Base-by-base conservation (phyloP, 78 protist species). In the Dictyostelium citrinum region DNA sequence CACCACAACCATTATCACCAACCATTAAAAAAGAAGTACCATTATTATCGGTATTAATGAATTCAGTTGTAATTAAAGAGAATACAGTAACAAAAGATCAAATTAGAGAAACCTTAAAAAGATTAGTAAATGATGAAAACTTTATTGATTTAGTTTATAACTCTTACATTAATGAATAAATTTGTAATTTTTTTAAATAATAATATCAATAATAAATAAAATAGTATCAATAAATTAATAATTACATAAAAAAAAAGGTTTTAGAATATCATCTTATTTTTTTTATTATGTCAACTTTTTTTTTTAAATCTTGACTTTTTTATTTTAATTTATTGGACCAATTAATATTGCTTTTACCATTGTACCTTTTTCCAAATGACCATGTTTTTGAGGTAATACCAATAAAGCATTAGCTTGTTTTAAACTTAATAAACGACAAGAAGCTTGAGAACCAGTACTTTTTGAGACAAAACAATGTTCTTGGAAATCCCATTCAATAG, bases 371-470 rank as follows among this genome's bases (percentile, higher is more conserved):
- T 93, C 90, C 29, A 81, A 61, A 24, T 49, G 49, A n/a, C 93
- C 93, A 84, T 80, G 60, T 49, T 45, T 64, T 81, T 84, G 71
- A 14, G 96, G 96, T 12, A 93, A 37, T 5, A 85, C 49, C 6
- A 84, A 45, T 12, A 93, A 41, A 17, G 93, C 92, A 45, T 93
- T 84, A 3, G 96, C 86, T 20, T 71, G 61, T 29, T 81, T 76
- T 81, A 93, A 46, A 55, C 96, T 93, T 31, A 93, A 20, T 39
- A 93, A 58, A n/a, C 96, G 41, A 60, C 96, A 88, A 22, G 91
- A 81, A 29, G 96, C 90, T 67, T 93, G 96, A 2, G 90, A 80
- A 11, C 96, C 96, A 16, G 96, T 93, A 35, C 91, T 90, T 3
- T 27, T 45, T 8, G 96, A 51, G 0, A 72, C 31, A 14, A 82